Conservation (phyloP, 805 yeast species). For the Candida mattraensis region DNA sequence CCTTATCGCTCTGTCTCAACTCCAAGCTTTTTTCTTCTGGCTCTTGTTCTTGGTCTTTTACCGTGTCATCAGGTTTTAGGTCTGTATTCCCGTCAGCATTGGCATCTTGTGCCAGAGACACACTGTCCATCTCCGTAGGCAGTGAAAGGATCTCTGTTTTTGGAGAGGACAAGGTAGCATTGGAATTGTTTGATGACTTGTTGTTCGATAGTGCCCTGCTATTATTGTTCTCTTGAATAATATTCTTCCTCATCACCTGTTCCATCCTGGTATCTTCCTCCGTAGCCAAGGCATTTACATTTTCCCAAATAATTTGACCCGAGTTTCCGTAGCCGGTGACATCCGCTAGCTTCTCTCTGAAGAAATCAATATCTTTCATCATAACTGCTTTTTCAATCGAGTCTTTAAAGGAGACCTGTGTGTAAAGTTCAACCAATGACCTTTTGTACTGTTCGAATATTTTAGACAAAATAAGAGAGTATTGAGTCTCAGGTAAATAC, state of each 20-base stretch:
- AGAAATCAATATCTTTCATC: constrained; percentile 61
- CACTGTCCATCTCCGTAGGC: no score
- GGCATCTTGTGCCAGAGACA: no score
- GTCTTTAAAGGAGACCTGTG: constrained; percentile 48
- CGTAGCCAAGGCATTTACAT: constrained; percentile 51
- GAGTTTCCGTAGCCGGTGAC: constrained; percentile 60
- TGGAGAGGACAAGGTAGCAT: no score
- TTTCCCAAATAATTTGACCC: constrained; percentile 63
- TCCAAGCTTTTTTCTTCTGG: no score
- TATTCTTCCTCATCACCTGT: constrained; percentile 41
- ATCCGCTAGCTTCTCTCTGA: constrained; percentile 58
- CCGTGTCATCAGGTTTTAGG: no score
- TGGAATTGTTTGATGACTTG: no score
- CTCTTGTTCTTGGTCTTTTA: no score
- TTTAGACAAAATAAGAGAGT: constrained; percentile 43
- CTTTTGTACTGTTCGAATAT: constrained; percentile 61
- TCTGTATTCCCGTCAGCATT: no score
- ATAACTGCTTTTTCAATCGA: constrained; percentile 53
- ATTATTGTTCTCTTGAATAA: constrained; percentile 9
- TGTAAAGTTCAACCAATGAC: constrained; percentile 51
- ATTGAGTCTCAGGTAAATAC: constrained; percentile 53
- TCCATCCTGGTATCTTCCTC: constrained; percentile 51
- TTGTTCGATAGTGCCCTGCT: background rate
- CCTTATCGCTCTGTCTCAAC: no score
- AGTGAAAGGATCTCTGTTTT: no score